Base-by-base conservation (phyloP, 2,329 filamentous ascomycete species). In the Fusarium sp. region DNA sequence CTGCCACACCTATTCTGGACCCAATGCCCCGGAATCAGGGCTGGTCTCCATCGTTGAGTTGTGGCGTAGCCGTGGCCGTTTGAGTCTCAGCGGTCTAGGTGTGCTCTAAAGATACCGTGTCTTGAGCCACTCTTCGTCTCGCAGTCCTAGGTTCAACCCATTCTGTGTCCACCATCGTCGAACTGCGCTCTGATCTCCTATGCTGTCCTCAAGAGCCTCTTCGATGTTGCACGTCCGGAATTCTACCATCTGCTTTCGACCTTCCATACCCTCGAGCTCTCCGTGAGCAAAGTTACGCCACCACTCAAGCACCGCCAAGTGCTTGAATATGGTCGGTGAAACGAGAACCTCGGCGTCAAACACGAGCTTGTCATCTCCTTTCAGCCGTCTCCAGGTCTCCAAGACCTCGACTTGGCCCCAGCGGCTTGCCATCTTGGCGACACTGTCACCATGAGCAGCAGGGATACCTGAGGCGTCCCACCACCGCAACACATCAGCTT, bases 161-260 rank as follows among this genome's bases (percentile, higher is more conserved):
- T 96, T 96, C 73, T 87, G 85, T 31, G 93, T 92, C 96, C 96
- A 98, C 96, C 96, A 98, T 72, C 88, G 87, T 64, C 94, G 86
- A 24, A 97, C 94, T 42, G 89, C 88, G 73, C 91, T 90, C 71
- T 94, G 92, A 62, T 92, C 91, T 14, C 89, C 89, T 56, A 96
- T 89, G 28, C 94, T 94, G 80, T 98, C 95, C 81, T 98, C 95
- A 44, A 98, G 87, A 2, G 95, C 95, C 83, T 98, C 96, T 81
- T 98, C 95, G 70, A 98, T 96, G 81, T 97, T 95, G 81, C 95
- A 98, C 3, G 94, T 97, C 81, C 96, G 95, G 83, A 98, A 98
- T 82, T 97, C 94, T 33, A 98, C 95, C 59, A 90, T 88, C 75
- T 95, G 87, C 71, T 85, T 85, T 38, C 86, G 83, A 22, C 87